Evolutionary conservation across 345 rosid species (phyloP).

Genomic region (Lepidium didymum): DNA sequence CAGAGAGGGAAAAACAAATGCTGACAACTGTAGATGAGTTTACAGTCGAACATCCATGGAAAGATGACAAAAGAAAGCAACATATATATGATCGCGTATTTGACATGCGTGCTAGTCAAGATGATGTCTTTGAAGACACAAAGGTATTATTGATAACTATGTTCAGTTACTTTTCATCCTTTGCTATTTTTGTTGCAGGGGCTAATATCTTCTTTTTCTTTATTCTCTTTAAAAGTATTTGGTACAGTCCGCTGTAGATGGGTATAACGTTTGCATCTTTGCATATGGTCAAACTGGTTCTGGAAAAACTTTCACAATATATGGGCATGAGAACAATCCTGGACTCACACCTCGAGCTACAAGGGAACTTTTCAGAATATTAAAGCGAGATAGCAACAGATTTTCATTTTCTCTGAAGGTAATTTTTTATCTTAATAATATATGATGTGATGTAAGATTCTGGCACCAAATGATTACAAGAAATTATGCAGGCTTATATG

Average conservation of each 20-base stretch:
- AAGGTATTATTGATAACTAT: slow-evolving; percentile 37
- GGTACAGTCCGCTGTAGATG: slow-evolving; percentile 96
- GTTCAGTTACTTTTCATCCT: neutral
- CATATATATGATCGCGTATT: slow-evolving; percentile 91
- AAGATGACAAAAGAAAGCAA: slow-evolving; percentile 82
- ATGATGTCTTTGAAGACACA: slow-evolving; percentile 86
- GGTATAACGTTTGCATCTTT: slow-evolving; percentile 91
- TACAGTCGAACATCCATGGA: slow-evolving; percentile 91
- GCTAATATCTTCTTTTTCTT: neutral
- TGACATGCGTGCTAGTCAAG: slow-evolving; percentile 70
- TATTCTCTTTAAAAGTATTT: slow-evolving; percentile 46
- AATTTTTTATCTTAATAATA: neutral
- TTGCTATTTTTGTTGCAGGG: slow-evolving; percentile 5
- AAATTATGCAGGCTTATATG: slow-evolving; percentile 70
- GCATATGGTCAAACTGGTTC: slow-evolving; percentile 99
- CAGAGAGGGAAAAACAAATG: slow-evolving; percentile 44
- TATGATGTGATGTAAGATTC: neutral
- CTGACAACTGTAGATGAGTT: slow-evolving; percentile 65
- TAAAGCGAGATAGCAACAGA: slow-evolving; percentile 69
- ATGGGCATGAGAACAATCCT: slow-evolving; percentile 67
- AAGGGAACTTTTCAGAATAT: slow-evolving; percentile 72
- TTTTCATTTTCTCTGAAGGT: slow-evolving; percentile 89
- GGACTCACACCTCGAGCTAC: slow-evolving; percentile 91
- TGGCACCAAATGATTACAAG: neutral
- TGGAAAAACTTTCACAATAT: slow-evolving; percentile 94